Evolutionary conservation across 345 rosid species (phyloP), one percentile per base, ranked within the genome.

Genomic region (Heritiera fomes): DNA sequence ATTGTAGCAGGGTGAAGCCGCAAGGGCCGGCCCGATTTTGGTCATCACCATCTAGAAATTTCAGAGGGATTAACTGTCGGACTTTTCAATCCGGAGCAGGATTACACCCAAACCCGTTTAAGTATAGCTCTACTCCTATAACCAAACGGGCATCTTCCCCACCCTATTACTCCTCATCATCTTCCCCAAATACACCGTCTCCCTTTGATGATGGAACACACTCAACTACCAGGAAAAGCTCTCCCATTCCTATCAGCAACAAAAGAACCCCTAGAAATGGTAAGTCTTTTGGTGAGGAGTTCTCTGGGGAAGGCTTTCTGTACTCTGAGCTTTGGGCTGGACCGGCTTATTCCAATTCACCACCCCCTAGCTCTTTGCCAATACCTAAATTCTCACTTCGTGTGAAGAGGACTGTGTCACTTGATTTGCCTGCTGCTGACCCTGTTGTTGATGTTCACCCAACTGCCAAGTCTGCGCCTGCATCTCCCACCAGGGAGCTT

Each of bases 301-400:
- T 82, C 77, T 76, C 71, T 45, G 69, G 77, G 59, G 86, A 85
- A 61, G 78, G 79, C 66, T 56, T 89, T 53, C 83, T 85, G 4
- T 91, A 77, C 79, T 89, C 95, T 70, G 98, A 96, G 85, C 86
- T 87, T 17, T 96, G 99, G 99, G 99, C 98, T 5, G 99, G 99
- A 17, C 99, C 99, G 40, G 92, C 99, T 15, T 94, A 96, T 82
- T 96, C 99, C 12, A 94, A 91, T 88, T 96, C 98, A 0, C 99
- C 99, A 4, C 95, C 98, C 0, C 93, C 99, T 14, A 91, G 98
- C 79, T 96, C 99, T 63, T 75, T 94, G 80, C 99, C 98, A 0
- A 91, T 96, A 45, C 99, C 98, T 13, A 96, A 89, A 84, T 96
- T 96, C 80, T 92, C 96, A 10, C 83, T 92, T 73, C 75, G 73